Percentiles rank a stretch among this genome's conserved stretches.
phyloP scores from a whole-genome alignment of 2,329 filamentous ascomycete species.

The Ophiostoma piceae region DNA sequence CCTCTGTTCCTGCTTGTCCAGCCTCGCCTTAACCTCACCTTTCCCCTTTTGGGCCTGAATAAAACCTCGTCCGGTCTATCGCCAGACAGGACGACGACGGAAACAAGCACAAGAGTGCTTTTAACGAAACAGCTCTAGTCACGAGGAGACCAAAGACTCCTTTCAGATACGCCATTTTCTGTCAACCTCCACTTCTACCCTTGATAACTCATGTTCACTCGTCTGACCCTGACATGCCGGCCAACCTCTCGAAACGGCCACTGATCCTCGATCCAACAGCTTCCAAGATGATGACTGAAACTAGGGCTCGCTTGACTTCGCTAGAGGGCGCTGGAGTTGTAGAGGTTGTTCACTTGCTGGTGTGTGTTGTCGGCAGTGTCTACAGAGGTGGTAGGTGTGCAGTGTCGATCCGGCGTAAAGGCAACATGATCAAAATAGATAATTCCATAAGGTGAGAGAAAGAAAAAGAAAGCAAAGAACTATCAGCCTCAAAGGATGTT shows the following conservation, averaged over 20 bases:
- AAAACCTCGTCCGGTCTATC: slow-evolving; percentile 15
- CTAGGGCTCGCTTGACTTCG: no score
- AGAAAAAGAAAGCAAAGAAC: neutral
- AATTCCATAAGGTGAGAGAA: neutral
- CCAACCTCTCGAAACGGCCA: neutral
- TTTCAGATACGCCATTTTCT: neutral
- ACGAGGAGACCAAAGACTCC: neutral
- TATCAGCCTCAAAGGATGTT: neutral
- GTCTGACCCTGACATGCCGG: neutral
- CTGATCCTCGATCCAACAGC: neutral
- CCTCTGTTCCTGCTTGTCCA: neutral
- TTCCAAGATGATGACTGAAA: no score
- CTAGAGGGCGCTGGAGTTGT: no score
- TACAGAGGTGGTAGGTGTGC: neutral
- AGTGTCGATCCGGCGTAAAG: neutral
- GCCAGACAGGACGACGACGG: no score
- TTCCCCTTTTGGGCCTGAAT: slow-evolving; percentile 22
- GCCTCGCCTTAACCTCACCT: neutral
- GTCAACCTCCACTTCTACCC: neutral
- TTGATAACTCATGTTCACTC: no score
- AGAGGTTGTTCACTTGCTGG: no score
- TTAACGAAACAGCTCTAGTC: neutral
- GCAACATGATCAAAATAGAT: neutral
- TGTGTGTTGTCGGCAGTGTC: neutral
- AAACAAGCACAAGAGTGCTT: neutral